A percentile compares a stretch with the other conserved stretches of the same genome.
Conservation (phyloP, 164 flowering plant species). For the Chimonanthus salicifolius region DNA sequence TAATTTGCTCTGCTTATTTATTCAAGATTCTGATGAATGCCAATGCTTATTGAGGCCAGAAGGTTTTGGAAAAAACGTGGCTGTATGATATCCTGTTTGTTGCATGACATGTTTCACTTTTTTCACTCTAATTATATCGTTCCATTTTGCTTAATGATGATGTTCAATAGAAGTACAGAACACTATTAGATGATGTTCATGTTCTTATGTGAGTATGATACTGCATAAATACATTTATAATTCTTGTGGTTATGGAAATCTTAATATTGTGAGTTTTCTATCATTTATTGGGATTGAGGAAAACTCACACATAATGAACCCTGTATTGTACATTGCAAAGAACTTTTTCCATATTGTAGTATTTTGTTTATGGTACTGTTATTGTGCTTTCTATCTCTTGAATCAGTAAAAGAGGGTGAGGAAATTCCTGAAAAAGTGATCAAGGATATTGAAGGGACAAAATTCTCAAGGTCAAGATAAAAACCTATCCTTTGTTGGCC, state of each 20-base stretch:
- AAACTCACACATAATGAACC: not conserved
- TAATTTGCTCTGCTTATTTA: constrained; percentile 1
- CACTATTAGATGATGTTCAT: not conserved
- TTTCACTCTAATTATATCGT: not conserved
- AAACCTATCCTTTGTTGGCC: no score
- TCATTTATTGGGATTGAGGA: not conserved
- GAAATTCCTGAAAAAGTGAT: not conserved
- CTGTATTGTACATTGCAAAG: no score
- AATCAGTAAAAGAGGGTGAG: not conserved
- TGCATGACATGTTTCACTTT: not conserved
- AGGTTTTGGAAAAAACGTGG: not conserved
- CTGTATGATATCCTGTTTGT: not conserved
- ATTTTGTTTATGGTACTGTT: not conserved
- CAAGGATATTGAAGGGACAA: no score
- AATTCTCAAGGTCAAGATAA: no score
- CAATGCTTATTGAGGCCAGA: not conserved
- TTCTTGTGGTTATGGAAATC: not conserved
- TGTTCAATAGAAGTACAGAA: not conserved
- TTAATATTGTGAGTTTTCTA: not conserved
- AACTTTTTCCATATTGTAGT: not conserved
- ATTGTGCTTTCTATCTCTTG: no score
- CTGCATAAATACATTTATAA: no score
- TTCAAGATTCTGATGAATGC: not conserved
- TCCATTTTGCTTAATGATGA: no score
- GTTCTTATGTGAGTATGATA: not conserved